Evolutionary conservation across 2,329 filamentous ascomycete species (phyloP).

Genomic region (Ophiostoma sp.): DNA sequence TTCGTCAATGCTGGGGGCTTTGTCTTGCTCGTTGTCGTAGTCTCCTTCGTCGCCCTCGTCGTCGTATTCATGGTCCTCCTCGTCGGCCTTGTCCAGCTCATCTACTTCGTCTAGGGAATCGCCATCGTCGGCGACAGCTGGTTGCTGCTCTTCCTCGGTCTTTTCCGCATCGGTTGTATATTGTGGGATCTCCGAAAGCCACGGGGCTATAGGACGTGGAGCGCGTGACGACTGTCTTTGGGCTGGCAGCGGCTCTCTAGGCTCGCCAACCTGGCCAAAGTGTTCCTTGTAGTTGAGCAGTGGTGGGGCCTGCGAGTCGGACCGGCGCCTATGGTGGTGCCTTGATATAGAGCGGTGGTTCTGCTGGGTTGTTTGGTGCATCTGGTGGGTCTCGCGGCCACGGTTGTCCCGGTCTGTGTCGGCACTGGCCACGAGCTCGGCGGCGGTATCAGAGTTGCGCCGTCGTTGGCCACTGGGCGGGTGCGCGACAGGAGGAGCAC

Average conservation of each 20-base stretch:
- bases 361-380: constrained; percentile 7
- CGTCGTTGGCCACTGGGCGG: constrained; percentile 25
- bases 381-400: constrained; percentile 15
- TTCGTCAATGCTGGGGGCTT: constrained; percentile 18
- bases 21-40: neutral
- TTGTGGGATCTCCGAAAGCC: constrained; percentile 22
- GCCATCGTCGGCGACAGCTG: neutral
- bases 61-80: constrained; percentile 9
- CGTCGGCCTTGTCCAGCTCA: neutral
- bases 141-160: neutral
- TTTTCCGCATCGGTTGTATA: neutral
- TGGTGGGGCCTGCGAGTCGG: constrained; percentile 22
- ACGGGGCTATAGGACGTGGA: constrained; percentile 22
- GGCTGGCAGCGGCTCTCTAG: constrained; percentile 1
- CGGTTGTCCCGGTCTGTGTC: constrained; percentile 13
- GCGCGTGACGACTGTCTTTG: neutral
- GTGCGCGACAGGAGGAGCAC: constrained; percentile 22
- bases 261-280: constrained; percentile 9
- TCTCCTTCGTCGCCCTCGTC: neutral
- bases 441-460: constrained; percentile 29
- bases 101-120: neutral
- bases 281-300: constrained; percentile 15
- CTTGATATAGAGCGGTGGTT: constrained; percentile 1
- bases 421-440: constrained; percentile 14
- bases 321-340: constrained; percentile 19